Evolutionary conservation across 371 early-diverging fungal species (phyloP), one percentile per base, ranked within the genome.

Genomic region (Apophysomyces trapeziformis): DNA sequence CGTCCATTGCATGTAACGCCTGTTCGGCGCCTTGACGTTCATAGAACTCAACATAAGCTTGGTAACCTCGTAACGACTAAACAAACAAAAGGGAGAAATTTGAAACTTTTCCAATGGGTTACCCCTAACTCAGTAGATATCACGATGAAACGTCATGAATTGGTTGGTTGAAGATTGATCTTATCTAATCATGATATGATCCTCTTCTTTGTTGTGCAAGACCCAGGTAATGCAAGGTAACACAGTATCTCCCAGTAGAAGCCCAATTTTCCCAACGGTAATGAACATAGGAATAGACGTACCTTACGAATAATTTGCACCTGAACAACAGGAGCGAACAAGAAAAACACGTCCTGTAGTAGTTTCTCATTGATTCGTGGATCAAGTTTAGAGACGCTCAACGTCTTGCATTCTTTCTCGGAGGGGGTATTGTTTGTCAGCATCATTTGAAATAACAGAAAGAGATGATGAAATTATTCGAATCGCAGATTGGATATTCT

Each of bases 301-400:
- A 50, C 54, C 21, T 7, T 26, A 68, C 92, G 81, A 63, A 92
- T 86, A 63, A 92, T 89, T 77, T 91, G 92, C 61, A 90, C 86
- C 39, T 68, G 75, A 50, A 79, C 72, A 12, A 92, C 89, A 43
- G 75, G 80, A 59, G 90, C 87, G 11, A 81, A 74, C 0, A 82
- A 57, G 7, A 81, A 64, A 71, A 93, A 93, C 46, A 92, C 77
- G 58, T 90, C 88, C 37, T 73, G 74, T 58, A 93, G 81, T 64
- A 83, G 70, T 9, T 70, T 69, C 63, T 92, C 92, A 41, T 86
- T 89, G 58, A 90, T 88, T 37, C 83, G 80, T 44, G 86, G 86
- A 77, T 92, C 92, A 60, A 93, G 79, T 69, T 91, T 93, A 38
- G 92, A 92, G n/a, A 91, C 90, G 62, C 92, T 92, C n/a, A 90